These are phyloP conservation scores for Marasmius sp. DNA, from an alignment of 1,284 basidiomycete genomes.

Conservation along the genomic window DNA sequence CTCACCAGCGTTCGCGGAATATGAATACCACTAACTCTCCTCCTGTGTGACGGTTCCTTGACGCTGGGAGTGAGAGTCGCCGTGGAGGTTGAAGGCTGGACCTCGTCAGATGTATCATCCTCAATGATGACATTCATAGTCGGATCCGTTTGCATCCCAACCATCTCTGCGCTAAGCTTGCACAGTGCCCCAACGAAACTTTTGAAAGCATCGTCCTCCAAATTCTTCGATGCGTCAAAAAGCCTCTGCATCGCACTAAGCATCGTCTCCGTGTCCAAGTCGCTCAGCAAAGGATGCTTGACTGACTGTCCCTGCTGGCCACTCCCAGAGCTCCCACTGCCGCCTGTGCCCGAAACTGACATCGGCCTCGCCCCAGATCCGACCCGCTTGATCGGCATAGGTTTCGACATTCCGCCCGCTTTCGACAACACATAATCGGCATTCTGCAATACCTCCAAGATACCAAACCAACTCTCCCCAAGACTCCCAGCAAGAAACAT, in stretches of 20 bases:
- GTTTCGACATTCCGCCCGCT: constrained; percentile 39
- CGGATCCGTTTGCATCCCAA: constrained; percentile 71
- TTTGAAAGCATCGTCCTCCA: constrained; percentile 83
- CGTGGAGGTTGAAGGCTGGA: constrained; percentile 33
- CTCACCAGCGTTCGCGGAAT: constrained; percentile 74
- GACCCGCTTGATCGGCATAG: constrained; percentile 33
- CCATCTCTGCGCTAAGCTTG: constrained; percentile 85
- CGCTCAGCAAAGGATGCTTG: constrained; percentile 65
- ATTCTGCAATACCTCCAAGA: constrained; percentile 90
- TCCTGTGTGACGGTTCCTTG: constrained; percentile 50
- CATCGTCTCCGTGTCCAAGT: constrained; percentile 76
- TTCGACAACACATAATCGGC: constrained; percentile 85
- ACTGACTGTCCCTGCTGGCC: constrained; percentile 6
- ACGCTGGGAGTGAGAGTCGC: constrained; percentile 20
- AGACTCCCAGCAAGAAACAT: constrained; percentile 84
- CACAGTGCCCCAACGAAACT: constrained; percentile 84
- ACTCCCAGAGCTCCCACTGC: constrained; percentile 6
- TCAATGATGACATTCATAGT: constrained; percentile 34
- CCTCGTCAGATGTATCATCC: constrained; percentile 41
- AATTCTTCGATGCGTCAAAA: constrained; percentile 80
- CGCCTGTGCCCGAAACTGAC: constrained; percentile 13
- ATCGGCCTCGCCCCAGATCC: constrained; percentile 23
- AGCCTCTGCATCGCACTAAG: constrained; percentile 73
- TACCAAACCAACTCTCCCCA: constrained; percentile 86
- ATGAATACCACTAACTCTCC: constrained; percentile 84